phyloP scores from a whole-genome alignment of 768 basidiomycete genomes.

The Lepiota brunneoincarnata region DNA sequence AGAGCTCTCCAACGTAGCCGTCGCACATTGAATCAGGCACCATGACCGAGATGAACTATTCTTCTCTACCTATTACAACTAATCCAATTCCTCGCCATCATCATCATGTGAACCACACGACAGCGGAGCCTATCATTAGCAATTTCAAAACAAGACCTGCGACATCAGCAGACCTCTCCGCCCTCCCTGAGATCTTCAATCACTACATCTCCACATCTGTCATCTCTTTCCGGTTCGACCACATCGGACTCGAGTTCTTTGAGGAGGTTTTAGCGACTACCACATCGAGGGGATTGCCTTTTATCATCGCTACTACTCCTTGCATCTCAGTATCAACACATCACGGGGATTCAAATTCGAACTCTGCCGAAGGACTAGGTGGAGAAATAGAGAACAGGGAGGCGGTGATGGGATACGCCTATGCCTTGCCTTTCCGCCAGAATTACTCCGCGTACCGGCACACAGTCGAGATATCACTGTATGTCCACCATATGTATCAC shows the following conservation, averaged over 20 bases:
- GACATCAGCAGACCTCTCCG: slow-evolving; percentile 12
- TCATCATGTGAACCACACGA: no score
- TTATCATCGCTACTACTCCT: neutral
- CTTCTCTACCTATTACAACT: no score
- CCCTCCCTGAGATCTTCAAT: slow-evolving; percentile 19
- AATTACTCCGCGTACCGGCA: slow-evolving; percentile 19
- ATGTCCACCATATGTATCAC: slow-evolving; percentile 15
- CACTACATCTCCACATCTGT: slow-evolving; percentile 18
- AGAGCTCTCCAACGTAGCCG: no score
- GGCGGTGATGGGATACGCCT: slow-evolving; percentile 17
- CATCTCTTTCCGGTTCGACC: slow-evolving; percentile 18
- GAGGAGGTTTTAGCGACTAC: neutral
- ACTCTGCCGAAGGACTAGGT: neutral
- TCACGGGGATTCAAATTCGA: neutral
- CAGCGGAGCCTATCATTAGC: no score
- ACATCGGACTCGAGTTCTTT: slow-evolving; percentile 6
- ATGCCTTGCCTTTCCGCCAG: slow-evolving; percentile 17
- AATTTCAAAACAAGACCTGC: slow-evolving; percentile 11
- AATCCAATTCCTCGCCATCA: no score
- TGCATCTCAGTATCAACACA: neutral
- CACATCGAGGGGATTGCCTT: neutral
- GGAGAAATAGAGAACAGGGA: neutral
- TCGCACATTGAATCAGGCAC: no score
- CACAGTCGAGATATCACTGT: slow-evolving; percentile 21
- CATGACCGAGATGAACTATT: no score